phyloP scores from a whole-genome alignment of 306 rosid species.

The Herpetospermum pedunculosum region DNA sequence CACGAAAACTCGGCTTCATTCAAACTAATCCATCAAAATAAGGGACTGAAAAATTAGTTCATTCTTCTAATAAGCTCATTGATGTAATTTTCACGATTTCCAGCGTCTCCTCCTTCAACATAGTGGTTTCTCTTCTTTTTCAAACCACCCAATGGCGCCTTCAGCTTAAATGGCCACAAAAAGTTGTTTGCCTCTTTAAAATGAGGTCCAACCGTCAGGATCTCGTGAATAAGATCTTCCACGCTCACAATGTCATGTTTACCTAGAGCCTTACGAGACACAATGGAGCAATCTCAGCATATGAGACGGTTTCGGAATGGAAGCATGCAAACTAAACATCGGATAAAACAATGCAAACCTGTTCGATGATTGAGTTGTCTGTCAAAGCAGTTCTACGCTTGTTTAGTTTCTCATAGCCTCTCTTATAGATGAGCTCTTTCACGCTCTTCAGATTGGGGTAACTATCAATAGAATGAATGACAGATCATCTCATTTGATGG shows the following conservation, averaged over 20 bases:
- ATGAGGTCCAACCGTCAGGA: conserved; percentile 70
- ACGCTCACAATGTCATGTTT: conserved; percentile 50
- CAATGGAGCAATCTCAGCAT: background rate
- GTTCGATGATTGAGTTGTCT: conserved; percentile 56
- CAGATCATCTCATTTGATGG: background rate
- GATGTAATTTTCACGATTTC: conserved; percentile 80
- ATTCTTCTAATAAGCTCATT: conserved; percentile 67
- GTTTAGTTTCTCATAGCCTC: conserved; percentile 72
- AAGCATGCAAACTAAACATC: background rate
- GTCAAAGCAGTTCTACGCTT: conserved; percentile 64
- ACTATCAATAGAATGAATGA: conserved; percentile 16
- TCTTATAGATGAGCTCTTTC: conserved; percentile 64
- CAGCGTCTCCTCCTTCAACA: conserved; percentile 93
- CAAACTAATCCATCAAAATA: background rate
- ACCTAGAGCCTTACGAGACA: conserved; percentile 44
- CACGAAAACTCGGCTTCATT: background rate
- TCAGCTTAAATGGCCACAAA: conserved; percentile 86
- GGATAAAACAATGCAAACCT: conserved; percentile 23
- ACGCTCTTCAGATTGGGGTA: conserved; percentile 90
- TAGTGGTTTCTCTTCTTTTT: conserved; percentile 89
- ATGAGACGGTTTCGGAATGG: background rate
- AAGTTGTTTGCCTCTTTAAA: conserved; percentile 84
- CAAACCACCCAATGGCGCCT: conserved; percentile 84
- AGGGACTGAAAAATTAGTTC: conserved; percentile 23
- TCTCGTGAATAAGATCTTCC: conserved; percentile 84